Conservation (phyloP, 805 yeast species). For the Wickerhamomyces sydowiorum region DNA sequence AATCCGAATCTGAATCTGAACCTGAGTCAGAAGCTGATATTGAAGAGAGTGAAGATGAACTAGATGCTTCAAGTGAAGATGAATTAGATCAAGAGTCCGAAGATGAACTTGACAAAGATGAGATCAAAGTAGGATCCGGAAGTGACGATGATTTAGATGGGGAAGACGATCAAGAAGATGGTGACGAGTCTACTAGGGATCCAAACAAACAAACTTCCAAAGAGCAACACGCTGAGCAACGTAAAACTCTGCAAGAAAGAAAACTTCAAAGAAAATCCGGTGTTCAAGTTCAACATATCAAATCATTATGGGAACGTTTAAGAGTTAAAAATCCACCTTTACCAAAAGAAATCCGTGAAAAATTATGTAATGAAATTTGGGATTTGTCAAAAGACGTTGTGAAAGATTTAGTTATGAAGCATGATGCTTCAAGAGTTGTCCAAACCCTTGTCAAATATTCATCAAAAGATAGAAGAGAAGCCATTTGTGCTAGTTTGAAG, state of each 20-base stretch:
- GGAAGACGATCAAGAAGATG: conserved; percentile 24
- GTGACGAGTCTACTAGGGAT: conserved; percentile 23
- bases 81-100: conserved; percentile 25
- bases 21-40: conserved; percentile 4
- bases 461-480: conserved; percentile 69
- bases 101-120: conserved; percentile 26
- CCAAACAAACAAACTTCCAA: conserved; percentile 43
- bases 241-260: conserved; percentile 70
- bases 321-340: conserved; percentile 81
- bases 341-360: conserved; percentile 70
- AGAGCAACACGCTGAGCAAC: conserved; percentile 80
- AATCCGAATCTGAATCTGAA: conserved; percentile 23
- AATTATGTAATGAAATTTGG: conserved; percentile 82
- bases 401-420: conserved; percentile 84
- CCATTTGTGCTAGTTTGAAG: conserved; percentile 60
- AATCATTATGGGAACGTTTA: conserved; percentile 84
- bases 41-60: conserved; percentile 14
- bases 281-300: conserved; percentile 74
- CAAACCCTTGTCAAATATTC: conserved; percentile 90
- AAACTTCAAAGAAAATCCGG: conserved; percentile 88
- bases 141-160: conserved; percentile 23
- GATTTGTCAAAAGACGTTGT: conserved; percentile 69
- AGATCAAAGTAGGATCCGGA: conserved; percentile 20
- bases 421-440: conserved; percentile 93
- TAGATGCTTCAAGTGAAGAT: conserved; percentile 20